Conservation (phyloP, 2,329 filamentous ascomycete genomes). For the Phialocephala sp. region DNA sequence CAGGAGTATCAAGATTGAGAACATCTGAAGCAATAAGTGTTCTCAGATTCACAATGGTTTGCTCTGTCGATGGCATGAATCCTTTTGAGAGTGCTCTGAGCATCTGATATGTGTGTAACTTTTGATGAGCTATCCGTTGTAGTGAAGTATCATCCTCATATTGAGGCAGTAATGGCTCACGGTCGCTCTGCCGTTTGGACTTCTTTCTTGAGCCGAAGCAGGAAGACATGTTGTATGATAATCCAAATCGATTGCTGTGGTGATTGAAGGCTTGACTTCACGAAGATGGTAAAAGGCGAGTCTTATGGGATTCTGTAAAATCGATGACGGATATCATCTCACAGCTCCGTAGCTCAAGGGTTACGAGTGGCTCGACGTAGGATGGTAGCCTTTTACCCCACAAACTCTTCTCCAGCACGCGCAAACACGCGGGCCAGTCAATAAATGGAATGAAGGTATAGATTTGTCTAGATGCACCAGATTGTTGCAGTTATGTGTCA, state of each 20-base stretch:
- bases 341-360: not conserved
- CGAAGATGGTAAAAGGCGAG: not conserved
- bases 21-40: conserved; percentile 79
- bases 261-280: not conserved
- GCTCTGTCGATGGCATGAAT: conserved; percentile 91
- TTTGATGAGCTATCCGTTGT: conserved; percentile 81
- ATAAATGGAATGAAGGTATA: conserved; percentile 7
- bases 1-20: conserved; percentile 74
- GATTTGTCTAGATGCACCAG: conserved; percentile 4
- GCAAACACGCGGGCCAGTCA: conserved; percentile 3
- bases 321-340: conserved; percentile 30
- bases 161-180: conserved; percentile 76
- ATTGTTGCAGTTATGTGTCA: conserved; percentile 9
- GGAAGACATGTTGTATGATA: conserved; percentile 38
- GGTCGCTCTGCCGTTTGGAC: conserved; percentile 36
- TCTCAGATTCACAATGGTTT: conserved; percentile 78
- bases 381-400: conserved; percentile 18
- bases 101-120: conserved; percentile 95
- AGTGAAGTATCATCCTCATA: conserved; percentile 82
- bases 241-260: not conserved
- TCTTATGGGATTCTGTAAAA: conserved; percentile 26
- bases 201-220: conserved; percentile 43
- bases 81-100: conserved; percentile 79
- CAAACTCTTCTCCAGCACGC: conserved; percentile 7
- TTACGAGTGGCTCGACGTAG: not conserved